Evolutionary conservation across 2,329 filamentous ascomycete species (phyloP).

Genomic region (Bimuria novae-zelandiae): DNA sequence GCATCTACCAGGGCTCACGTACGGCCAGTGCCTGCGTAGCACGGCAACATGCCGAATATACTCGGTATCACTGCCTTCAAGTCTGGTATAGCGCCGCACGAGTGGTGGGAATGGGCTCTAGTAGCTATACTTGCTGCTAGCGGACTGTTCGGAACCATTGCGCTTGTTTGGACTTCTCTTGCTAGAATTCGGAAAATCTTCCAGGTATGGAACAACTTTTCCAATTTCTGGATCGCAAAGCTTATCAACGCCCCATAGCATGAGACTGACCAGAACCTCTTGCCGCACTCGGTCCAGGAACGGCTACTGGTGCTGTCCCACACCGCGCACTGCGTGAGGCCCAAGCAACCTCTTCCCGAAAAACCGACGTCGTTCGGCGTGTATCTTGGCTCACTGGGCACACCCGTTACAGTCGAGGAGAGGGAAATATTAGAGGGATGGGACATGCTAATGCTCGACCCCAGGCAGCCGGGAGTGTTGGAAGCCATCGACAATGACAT

Average conservation of each 20-base stretch:
- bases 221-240: neutral
- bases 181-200: slow-evolving; percentile 23
- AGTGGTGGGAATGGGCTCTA: slow-evolving; percentile 43
- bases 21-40: neutral
- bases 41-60: slow-evolving; percentile 30
- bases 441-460: slow-evolving; percentile 40
- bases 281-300: slow-evolving; percentile 38
- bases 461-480: slow-evolving; percentile 34
- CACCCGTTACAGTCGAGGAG: slow-evolving; percentile 33
- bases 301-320: slow-evolving; percentile 32
- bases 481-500: slow-evolving; percentile 35
- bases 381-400: slow-evolving; percentile 37
- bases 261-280: slow-evolving; percentile 15
- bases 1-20: slow-evolving; percentile 8
- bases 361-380: slow-evolving; percentile 44
- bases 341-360: slow-evolving; percentile 22
- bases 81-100: slow-evolving; percentile 22
- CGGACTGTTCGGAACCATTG: slow-evolving; percentile 30
- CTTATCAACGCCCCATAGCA: slow-evolving; percentile 26
- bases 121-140: slow-evolving; percentile 39
- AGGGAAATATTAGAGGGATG: slow-evolving; percentile 34
- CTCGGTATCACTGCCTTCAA: slow-evolving; percentile 38
- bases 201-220: slow-evolving; percentile 21
- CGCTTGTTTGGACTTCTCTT: slow-evolving; percentile 34
- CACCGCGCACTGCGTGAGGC: slow-evolving; percentile 24